Evolutionary conservation across 2,329 filamentous ascomycete genomes (phyloP).

Genomic region (Penicillium sp.): DNA sequence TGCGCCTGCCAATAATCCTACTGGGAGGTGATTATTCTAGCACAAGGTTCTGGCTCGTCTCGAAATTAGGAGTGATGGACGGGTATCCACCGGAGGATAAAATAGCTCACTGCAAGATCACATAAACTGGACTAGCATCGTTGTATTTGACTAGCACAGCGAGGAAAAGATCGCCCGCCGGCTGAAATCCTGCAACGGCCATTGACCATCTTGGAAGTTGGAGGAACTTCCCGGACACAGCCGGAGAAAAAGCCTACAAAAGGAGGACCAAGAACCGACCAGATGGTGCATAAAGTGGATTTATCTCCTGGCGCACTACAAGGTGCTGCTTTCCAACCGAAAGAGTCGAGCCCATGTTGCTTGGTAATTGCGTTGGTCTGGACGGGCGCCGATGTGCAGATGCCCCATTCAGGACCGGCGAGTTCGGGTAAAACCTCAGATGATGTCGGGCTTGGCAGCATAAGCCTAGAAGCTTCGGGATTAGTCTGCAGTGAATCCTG

Average conservation of each 20-base stretch:
- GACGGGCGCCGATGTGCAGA: slow-evolving; percentile 6
- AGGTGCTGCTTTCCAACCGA: neutral
- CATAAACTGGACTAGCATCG: neutral
- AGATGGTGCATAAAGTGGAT: neutral
- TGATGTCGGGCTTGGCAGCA: neutral
- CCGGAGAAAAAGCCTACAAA: neutral
- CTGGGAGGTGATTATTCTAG: slow-evolving; percentile 17
- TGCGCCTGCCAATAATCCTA: slow-evolving; percentile 15
- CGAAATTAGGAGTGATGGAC: neutral
- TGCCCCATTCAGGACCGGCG: neutral
- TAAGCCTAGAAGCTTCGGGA: neutral
- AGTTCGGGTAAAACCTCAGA: neutral
- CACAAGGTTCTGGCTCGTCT: neutral
- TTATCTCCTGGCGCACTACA: slow-evolving; percentile 5
- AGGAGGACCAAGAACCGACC: neutral
- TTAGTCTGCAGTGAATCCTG: neutral
- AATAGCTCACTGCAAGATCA: neutral
- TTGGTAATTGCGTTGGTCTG: slow-evolving; percentile 16
- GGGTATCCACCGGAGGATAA: neutral
- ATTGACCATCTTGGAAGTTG: neutral
- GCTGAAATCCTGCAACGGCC: neutral
- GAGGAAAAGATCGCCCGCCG: neutral
- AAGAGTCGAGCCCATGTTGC: slow-evolving; percentile 16
- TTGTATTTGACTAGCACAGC: neutral
- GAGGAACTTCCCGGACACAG: neutral